Conservation (phyloP, 352 stramenopile genomes). For the Globisporangium barbulae region DNA sequence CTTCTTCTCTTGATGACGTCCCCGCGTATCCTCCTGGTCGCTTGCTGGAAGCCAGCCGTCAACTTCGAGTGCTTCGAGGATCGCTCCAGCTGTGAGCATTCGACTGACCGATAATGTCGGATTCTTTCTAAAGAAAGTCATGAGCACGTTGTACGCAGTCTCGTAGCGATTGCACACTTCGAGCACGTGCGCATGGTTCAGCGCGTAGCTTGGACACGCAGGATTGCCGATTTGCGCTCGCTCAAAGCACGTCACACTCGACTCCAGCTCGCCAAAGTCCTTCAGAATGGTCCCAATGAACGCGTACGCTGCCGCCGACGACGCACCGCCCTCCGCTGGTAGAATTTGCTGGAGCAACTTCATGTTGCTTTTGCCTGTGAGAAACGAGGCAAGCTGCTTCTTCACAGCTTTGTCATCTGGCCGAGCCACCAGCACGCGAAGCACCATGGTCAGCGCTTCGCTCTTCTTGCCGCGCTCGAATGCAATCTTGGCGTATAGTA, state of each 20-base stretch:
- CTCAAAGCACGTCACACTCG: conserved; percentile 54
- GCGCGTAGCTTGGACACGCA: conserved; percentile 49
- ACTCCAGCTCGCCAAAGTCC: conserved; percentile 54
- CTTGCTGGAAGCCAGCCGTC: conserved; percentile 18
- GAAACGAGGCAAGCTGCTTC: conserved; percentile 41
- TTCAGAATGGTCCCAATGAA: conserved; percentile 78
- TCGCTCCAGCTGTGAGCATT: conserved; percentile 21
- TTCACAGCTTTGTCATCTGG: conserved; percentile 48
- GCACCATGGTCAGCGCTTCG: conserved; percentile 64
- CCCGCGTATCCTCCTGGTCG: neutral
- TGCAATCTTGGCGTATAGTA: conserved; percentile 59
- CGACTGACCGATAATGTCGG: conserved; percentile 27
- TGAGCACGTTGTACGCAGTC: conserved; percentile 39
- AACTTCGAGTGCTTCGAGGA: conserved; percentile 32
- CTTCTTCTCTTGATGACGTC: neutral
- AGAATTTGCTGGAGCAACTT: conserved; percentile 38
- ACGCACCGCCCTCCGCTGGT: conserved; percentile 26
- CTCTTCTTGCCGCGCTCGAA: conserved; percentile 54
- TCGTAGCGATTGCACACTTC: conserved; percentile 42
- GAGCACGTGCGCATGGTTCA: conserved; percentile 65
- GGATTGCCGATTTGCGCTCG: conserved; percentile 36
- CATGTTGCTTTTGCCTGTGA: conserved; percentile 38
- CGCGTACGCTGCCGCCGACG: conserved; percentile 60
- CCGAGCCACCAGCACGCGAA: conserved; percentile 57
- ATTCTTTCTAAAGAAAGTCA: conserved; percentile 43